Base-by-base conservation (phyloP, 441 rosid genomes). In the Pelargonium fulgidum region DNA sequence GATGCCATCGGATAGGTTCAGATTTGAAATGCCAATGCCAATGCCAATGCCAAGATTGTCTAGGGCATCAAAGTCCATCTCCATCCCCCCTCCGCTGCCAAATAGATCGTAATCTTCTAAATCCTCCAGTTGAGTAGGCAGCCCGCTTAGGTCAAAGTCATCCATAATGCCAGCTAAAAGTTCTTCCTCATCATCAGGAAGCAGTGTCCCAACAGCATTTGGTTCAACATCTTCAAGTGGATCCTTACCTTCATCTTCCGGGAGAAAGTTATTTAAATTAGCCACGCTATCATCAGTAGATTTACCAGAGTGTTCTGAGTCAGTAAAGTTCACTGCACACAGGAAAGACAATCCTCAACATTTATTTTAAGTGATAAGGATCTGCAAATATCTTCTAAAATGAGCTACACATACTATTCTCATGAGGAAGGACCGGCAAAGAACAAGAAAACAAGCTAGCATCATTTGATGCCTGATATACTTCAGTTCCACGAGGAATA, bases 81-180 rank as follows among this genome's bases (percentile, higher is more conserved):
- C 97, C 90, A 91, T 82, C 68, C 93, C 99, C 59, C 97, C 96
- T 59, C 92, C 97, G 33, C 87, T 79, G 72, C 86, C 87, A 68
- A 91, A 91, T 50, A 91, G 78, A 64, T 91, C 97, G 74, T 80
- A 84, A 26, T 91, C 98, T 73, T 95, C 97, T 59, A 87, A 77
- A 70, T 88, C 94, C 69, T 88, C 94, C 73, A 85, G 70, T 64
- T 83, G 88, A 73, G 73, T 79, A 66, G 94, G 91, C 81, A 89
- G 68, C 11, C 84, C 85, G 16, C 76, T 82, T 1, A 91, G 74
- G 76, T 91, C 88, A 76, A 91, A 86, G 75, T 83, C 90, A 76
- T 87, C 95, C 65, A 79, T 80, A 69, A 89, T 76, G 68, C 97
- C 97, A 66, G 90, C 90, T 75, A 91, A 85, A 63, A 91, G 97